These are phyloP conservation scores for Candida chilensis DNA, from an alignment of 805 yeast genomes.

Conservation along the genomic window DNA sequence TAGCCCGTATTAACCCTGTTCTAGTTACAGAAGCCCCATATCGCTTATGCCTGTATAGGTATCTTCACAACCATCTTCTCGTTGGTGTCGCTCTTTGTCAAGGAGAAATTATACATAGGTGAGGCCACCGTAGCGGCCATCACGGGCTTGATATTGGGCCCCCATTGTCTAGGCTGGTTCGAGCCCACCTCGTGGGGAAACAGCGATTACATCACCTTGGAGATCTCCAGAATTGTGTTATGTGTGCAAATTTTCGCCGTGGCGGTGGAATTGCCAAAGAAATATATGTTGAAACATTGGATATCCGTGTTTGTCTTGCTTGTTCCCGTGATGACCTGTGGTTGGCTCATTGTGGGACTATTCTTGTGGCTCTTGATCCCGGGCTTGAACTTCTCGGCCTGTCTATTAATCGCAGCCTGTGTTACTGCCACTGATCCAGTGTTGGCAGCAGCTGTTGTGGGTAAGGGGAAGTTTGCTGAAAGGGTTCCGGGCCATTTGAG, in stretches of 20 bases:
- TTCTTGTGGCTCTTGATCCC: conserved; percentile 77
- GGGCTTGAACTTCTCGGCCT: conserved; percentile 59
- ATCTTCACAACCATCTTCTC: conserved; percentile 76
- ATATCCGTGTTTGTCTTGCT: conserved; percentile 62
- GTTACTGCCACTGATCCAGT: conserved; percentile 95
- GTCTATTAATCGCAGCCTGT: conserved; percentile 74
- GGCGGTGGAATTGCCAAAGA: conserved; percentile 87
- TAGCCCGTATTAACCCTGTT: too few species aligned
- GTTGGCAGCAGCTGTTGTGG: conserved; percentile 90
- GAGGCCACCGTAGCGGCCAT: conserved; percentile 87
- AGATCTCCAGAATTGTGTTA: conserved; percentile 72
- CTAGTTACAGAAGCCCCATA: conserved; percentile 75
- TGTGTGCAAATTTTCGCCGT: conserved; percentile 90
- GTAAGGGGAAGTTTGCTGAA: conserved; percentile 85
- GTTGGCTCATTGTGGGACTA: conserved; percentile 79
- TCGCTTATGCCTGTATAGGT: conserved; percentile 84
- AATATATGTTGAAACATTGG: conserved; percentile 84
- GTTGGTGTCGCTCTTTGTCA: conserved; percentile 69
- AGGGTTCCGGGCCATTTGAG: conserved; percentile 91
- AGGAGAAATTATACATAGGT: conserved; percentile 79
- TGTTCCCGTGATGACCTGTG: conserved; percentile 82
- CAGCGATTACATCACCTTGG: conserved; percentile 72
- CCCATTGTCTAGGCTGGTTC: conserved; percentile 79
- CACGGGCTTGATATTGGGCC: conserved; percentile 83
- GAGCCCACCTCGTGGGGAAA: conserved; percentile 82